Conservation (phyloP, 192 early-diverging fungal genomes). For the Linnemannia zychae region DNA sequence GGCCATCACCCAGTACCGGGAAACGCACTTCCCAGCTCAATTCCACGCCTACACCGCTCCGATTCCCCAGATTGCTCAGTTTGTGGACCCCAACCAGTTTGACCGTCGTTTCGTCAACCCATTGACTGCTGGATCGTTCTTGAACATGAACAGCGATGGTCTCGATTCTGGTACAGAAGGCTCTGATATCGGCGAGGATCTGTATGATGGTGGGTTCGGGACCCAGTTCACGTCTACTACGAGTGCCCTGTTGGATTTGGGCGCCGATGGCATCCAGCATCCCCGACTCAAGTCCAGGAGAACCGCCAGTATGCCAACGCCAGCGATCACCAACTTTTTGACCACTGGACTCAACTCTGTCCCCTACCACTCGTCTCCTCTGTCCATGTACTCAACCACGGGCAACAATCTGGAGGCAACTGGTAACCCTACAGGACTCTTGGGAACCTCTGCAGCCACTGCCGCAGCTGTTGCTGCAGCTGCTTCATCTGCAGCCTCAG, state of each 20-base stretch:
- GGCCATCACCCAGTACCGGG: conserved; percentile 45
- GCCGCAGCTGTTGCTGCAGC: conserved; percentile 36
- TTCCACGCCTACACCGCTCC: conserved; percentile 56
- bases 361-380: conserved; percentile 45
- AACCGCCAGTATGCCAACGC: conserved; percentile 55
- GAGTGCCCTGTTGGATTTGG: conserved; percentile 36
- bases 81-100: conserved; percentile 50
- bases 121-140: conserved; percentile 39
- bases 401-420: conserved; percentile 32
- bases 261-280: conserved; percentile 33
- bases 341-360: conserved; percentile 36
- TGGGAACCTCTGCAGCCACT: conserved; percentile 24
- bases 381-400: conserved; percentile 53
- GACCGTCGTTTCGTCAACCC: conserved; percentile 45
- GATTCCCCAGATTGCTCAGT: conserved; percentile 53
- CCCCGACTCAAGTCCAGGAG: conserved; percentile 41
- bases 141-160: conserved; percentile 46
- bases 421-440: conserved; percentile 12
- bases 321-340: conserved; percentile 51
- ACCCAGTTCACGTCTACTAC: conserved; percentile 36
- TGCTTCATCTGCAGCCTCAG: conserved; percentile 22
- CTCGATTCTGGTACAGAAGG: conserved; percentile 47
- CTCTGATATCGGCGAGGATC: conserved; percentile 51
- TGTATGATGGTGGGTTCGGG: conserved; percentile 47
- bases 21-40: conserved; percentile 50